phyloP scores from a whole-genome alignment of 257 asterid genomes.

The Ligustrum vulgare region DNA sequence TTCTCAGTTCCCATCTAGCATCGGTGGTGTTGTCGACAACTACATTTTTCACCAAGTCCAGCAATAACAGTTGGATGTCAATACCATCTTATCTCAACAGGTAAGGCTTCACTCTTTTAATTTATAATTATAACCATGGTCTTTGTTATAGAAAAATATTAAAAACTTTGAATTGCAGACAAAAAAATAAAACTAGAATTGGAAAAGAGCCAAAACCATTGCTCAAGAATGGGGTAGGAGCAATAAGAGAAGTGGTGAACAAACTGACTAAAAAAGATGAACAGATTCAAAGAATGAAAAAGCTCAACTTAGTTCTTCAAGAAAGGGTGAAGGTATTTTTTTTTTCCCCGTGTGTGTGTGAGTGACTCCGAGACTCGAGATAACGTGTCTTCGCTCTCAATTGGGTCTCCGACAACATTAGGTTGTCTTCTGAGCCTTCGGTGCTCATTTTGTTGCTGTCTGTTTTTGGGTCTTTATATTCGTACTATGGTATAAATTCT shows the following conservation, averaged over 20 bases:
- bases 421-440: no score
- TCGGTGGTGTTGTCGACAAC: constrained; percentile 31
- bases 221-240: constrained; percentile 25
- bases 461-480: no score
- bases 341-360: no score
- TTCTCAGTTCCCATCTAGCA: constrained; percentile 19
- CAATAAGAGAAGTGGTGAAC: constrained; percentile 46
- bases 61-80: constrained; percentile 44
- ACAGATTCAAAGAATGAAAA: constrained; percentile 45
- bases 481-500: no score
- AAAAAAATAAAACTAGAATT: constrained; percentile 42
- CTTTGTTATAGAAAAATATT: no score
- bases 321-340: no score
- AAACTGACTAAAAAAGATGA: constrained; percentile 53
- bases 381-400: no score
- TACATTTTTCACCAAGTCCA: constrained; percentile 34
- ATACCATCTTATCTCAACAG: constrained; percentile 44
- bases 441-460: no score
- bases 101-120: constrained; percentile 29
- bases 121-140: background rate
- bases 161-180: constrained; percentile 27
- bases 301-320: no score
- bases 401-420: no score
- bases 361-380: no score
- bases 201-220: constrained; percentile 41